phyloP scores from a whole-genome alignment of 2,329 filamentous ascomycete species.

The Claviceps sp. region DNA sequence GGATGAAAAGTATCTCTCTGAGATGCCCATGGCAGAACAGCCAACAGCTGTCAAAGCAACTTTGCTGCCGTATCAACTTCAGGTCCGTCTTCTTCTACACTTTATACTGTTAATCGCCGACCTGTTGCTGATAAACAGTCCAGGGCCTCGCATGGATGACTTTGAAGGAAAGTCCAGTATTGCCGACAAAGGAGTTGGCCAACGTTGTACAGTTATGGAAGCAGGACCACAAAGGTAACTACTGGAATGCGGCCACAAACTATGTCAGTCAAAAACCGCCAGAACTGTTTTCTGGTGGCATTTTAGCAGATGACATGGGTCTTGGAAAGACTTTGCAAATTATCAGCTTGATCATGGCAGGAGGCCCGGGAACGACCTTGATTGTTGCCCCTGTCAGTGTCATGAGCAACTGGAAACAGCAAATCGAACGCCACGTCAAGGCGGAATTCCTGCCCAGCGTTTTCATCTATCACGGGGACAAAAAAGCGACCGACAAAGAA shows the following conservation, averaged over 20 bases:
- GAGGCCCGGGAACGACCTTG: slow-evolving; percentile 49
- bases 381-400: slow-evolving; percentile 74
- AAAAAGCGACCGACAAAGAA: slow-evolving; percentile 40
- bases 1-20: slow-evolving; percentile 54
- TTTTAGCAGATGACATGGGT: slow-evolving; percentile 84
- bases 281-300: slow-evolving; percentile 61
- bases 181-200: slow-evolving; percentile 44
- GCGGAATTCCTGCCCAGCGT: slow-evolving; percentile 49
- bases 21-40: slow-evolving; percentile 59
- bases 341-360: slow-evolving; percentile 61
- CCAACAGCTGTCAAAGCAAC: slow-evolving; percentile 51
- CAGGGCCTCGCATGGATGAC: slow-evolving; percentile 74
- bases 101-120: background rate
- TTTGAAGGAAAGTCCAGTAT: slow-evolving; percentile 56
- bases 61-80: slow-evolving; percentile 67
- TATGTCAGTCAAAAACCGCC: slow-evolving; percentile 48
- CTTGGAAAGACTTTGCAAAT: slow-evolving; percentile 80
- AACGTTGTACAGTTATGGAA: slow-evolving; percentile 69
- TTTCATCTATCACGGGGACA: slow-evolving; percentile 60
- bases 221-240: slow-evolving; percentile 30
- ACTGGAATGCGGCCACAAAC: slow-evolving; percentile 48
- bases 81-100: slow-evolving; percentile 23
- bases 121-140: slow-evolving; percentile 10
- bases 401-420: slow-evolving; percentile 82
- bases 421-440: slow-evolving; percentile 61